phyloP scores from a whole-genome alignment of 768 basidiomycete genomes.

The Pholiota molesta region DNA sequence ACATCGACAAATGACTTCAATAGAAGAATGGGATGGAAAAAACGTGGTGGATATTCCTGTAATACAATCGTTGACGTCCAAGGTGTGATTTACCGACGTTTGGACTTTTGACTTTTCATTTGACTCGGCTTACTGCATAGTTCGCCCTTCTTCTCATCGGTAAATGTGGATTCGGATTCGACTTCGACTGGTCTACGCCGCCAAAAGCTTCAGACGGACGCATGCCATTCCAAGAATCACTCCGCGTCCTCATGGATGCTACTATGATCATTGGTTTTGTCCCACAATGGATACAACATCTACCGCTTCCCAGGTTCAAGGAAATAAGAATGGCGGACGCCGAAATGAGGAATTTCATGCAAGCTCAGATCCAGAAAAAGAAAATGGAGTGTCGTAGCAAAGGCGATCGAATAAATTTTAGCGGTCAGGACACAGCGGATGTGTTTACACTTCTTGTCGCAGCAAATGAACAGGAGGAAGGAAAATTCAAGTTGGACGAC shows the following conservation, averaged over 20 bases:
- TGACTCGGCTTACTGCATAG: constrained; percentile 22
- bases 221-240: constrained; percentile 33
- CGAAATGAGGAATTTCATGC: constrained; percentile 39
- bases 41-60: constrained; percentile 30
- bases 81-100: constrained; percentile 27
- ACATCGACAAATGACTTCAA: constrained; percentile 41
- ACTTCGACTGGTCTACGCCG: constrained; percentile 43
- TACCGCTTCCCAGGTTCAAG: constrained; percentile 33
- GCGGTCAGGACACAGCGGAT: neutral
- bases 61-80: constrained; percentile 38
- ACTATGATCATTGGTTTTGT: constrained; percentile 26
- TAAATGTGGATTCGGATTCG: constrained; percentile 50
- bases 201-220: constrained; percentile 37
- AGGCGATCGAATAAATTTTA: constrained; percentile 9
- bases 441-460: constrained; percentile 8
- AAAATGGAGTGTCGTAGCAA: constrained; percentile 24
- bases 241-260: constrained; percentile 34
- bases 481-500: constrained; percentile 4
- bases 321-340: constrained; percentile 29
- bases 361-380: constrained; percentile 32
- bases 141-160: constrained; percentile 46
- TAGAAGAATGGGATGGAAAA: constrained; percentile 37
- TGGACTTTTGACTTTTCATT: too few relatives aligned
- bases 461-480: constrained; percentile 8
- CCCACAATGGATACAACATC: constrained; percentile 40